A percentile compares a stretch with the other conserved stretches of the same genome.
These are phyloP conservation scores for Pelagomonas calceolata DNA, from an alignment of 108 stramenopile species.

Conservation along the genomic window DNA sequence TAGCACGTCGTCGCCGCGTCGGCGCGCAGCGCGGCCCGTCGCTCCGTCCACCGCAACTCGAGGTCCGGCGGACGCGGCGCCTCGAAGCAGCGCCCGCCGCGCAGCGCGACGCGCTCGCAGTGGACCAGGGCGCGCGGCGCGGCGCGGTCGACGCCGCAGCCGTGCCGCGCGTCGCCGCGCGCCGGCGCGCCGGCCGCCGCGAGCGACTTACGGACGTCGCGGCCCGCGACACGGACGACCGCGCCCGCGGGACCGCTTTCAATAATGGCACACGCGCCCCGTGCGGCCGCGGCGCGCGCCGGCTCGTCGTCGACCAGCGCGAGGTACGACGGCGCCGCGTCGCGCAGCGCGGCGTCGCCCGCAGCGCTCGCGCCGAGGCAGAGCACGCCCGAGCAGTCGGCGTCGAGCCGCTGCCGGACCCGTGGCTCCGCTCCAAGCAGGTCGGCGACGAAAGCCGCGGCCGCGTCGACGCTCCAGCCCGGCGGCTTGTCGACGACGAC, in stretches of 20 bases:
- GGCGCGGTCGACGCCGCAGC: slow-evolving; percentile 1
- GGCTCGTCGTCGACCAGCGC: neutral
- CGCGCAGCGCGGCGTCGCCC: neutral
- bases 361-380: neutral
- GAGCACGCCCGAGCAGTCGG: neutral
- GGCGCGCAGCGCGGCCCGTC: neutral
- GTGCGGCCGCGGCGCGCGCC: neutral
- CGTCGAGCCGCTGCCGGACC: neutral
- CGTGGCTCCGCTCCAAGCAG: neutral
- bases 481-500: neutral
- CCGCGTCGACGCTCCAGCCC: neutral
- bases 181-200: neutral
- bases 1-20: neutral
- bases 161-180: neutral
- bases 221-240: neutral
- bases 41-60: neutral
- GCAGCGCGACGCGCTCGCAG: neutral
- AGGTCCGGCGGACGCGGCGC: neutral
- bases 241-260: neutral
- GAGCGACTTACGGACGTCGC: neutral
- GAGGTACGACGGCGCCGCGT: neutral
- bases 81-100: neutral
- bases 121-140: neutral
- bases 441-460: neutral
- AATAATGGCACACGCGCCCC: neutral